A percentile compares a stretch with the other conserved stretches of the same genome.
These are phyloP conservation scores for Medicago ruthenica DNA, from an alignment of 306 rosid genomes.

Conservation along the genomic window DNA sequence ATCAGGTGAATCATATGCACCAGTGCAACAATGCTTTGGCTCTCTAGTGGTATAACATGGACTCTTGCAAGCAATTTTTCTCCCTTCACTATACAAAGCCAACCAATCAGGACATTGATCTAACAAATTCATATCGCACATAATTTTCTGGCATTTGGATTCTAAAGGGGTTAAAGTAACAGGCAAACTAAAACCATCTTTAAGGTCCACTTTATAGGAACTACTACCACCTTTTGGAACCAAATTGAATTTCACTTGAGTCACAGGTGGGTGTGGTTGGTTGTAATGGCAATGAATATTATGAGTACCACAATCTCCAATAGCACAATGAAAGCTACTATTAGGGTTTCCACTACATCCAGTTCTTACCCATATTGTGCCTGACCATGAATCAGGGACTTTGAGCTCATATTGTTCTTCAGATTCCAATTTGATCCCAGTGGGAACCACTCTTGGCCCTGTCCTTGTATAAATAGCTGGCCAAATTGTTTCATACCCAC, in stretches of 20 bases:
- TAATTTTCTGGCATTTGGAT: no score
- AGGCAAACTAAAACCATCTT: no score
- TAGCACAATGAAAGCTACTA: not conserved
- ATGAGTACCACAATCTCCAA: conserved; percentile 6
- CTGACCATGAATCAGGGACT: conserved; percentile 27
- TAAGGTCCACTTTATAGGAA: no score
- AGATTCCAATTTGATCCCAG: not conserved
- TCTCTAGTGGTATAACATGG: no score
- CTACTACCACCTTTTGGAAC: conserved; percentile 20
- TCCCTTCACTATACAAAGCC: no score
- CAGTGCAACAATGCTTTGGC: no score
- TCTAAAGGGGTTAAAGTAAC: no score
- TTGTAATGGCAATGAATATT: not conserved
- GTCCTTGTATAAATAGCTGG: not conserved
- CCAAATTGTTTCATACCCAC: not conserved
- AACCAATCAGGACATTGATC: no score
- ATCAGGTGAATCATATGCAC: no score
- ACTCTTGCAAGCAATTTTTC: no score
- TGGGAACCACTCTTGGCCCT: not conserved
- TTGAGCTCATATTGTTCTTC: not conserved
- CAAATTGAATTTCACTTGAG: not conserved
- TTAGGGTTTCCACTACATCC: conserved; percentile 12
- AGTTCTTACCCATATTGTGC: conserved; percentile 18
- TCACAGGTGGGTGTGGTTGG: not conserved
- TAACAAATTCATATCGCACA: no score